Conservation (phyloP, 2,329 filamentous ascomycete species). For the Epichloe hybrida region DNA sequence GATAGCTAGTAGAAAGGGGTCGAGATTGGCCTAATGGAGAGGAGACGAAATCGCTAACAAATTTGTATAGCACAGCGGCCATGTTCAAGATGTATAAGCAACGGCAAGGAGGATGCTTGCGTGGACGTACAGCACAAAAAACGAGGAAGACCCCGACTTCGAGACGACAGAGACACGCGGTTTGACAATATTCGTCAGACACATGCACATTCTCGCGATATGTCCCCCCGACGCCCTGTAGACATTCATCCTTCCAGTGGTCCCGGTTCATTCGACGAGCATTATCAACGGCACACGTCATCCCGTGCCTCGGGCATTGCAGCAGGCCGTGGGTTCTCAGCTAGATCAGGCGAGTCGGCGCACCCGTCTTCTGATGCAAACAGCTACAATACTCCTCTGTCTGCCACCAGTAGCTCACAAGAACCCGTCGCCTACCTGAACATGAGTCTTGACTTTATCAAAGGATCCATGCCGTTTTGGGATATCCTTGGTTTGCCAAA, state of each 20-base stretch:
- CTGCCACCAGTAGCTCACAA: conserved; percentile 21
- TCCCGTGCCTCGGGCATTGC: conserved; percentile 43
- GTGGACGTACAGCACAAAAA: conserved; percentile 86
- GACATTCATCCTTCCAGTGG: conserved; percentile 36
- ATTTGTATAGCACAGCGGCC: conserved; percentile 51
- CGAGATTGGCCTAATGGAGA: not conserved
- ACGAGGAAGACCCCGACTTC: conserved; percentile 60
- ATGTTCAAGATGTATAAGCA: conserved; percentile 63
- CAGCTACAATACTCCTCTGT: not conserved
- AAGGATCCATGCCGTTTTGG: conserved; percentile 40
- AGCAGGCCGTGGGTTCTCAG: conserved; percentile 31
- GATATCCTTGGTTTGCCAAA: conserved; percentile 38
- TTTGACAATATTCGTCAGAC: conserved; percentile 37
- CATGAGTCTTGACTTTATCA: conserved; percentile 44
- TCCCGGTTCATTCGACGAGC: conserved; percentile 31
- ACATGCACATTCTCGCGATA: conserved; percentile 28
- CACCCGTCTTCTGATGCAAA: not conserved
- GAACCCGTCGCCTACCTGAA: conserved; percentile 45
- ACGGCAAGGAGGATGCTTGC: conserved; percentile 69
- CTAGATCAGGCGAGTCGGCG: conserved; percentile 36
- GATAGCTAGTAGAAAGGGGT: not conserved
- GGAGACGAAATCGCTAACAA: conserved; percentile 18
- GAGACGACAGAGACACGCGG: conserved; percentile 53
- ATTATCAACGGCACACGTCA: conserved; percentile 31
- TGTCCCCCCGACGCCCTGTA: conserved; percentile 33